Base-by-base conservation (phyloP, 768 basidiomycete species). In the Xerocomus spinulosus region DNA sequence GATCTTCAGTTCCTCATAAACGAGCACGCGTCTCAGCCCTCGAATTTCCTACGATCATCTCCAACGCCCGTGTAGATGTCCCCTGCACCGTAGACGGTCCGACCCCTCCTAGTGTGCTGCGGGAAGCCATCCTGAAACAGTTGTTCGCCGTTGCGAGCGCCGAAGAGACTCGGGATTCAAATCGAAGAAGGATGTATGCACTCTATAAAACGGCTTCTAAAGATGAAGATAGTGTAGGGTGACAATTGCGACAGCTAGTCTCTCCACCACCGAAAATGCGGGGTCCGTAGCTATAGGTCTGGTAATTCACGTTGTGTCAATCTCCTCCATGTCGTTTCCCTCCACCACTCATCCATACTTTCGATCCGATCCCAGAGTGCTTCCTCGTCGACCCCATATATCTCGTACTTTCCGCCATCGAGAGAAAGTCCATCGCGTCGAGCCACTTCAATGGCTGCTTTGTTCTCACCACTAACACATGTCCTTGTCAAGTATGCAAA, bases 311-410 rank as follows among this genome's bases (percentile, higher is more conserved):
- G 74, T 54, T 84, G 82, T 58, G 90, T 80, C 46, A 94, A 68
- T 50, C 92, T 73, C 32, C 74, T 81, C 90, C 91, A 95, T 42
- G 91, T 94, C 52, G 81, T 87, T 59, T 92, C 89, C 61, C 81
- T 90, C 92, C 92, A 94, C 90, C 88, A 91, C 33, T 91, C 89
- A 17, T 86, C 81, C 84, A 92, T 87, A 43, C 74, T 73, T 53
- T 85, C 79, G 29, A 95, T 83, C 35, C 83, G 76, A 33, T 86
- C 86, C 85, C 92, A 94, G 13, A 95, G 66, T 1, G 79, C 78
- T 61, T 93, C 90, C 64, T 94, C 92, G 47, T 87, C 83, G 2
- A 90, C 73, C 7, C 87, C 87, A 59, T 93, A 92, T 49, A 91
- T 85, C 58, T 87, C 87, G 63, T 94, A 94, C 61, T 82, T 87